Base-by-base conservation (phyloP, 192 early-diverging fungal species). In the Haplosporangium gracile region DNA sequence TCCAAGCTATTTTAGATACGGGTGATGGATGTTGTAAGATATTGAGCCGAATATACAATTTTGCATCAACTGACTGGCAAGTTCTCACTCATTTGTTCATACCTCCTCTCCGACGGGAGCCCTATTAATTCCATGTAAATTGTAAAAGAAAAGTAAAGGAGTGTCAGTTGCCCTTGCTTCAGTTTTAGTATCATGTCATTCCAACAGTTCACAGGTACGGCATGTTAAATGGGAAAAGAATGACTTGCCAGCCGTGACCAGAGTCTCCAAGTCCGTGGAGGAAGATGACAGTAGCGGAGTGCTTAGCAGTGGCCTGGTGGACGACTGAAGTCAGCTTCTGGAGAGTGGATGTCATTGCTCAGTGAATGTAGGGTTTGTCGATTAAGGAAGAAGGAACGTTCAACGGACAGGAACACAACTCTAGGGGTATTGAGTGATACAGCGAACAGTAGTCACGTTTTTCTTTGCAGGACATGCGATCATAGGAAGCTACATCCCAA, bases 231-330 rank as follows among this genome's bases (percentile, higher is more conserved):
- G 40, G 84, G 79, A 0, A 79, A 34, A 1, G 40, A 26, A n/a
- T 47, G 45, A 74, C 79, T 82, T 86, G 74, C 92, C 92, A 93
- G 36, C 92, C 92, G 36, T 87, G 53, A 16, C 93, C 93, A 49
- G 90, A 90, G 89, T 97, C 96, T 42, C 96, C 95, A 11, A 96
- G 93, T 5, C 95, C 96, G 51, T 97, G 96, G 45, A 96, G 84
- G 78, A 97, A 95, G 82, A 97, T 94, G 68, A 97, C 88, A n/a
- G 96, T 95, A 4, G 95, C 95, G 8, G 95, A 93, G 88, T 97
- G 96, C 60, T 90, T 88, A 47, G 79, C 77, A 9, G 79, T 87
- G 2, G 94, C 91, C 39, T 87, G 82, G 11, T 90, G 79, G 34
- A 93, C 82, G 29, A 89, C 87, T 40, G 85, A 78, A 29, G 88